phyloP scores from a whole-genome alignment of 768 basidiomycete genomes.

The Mycena amicta region DNA sequence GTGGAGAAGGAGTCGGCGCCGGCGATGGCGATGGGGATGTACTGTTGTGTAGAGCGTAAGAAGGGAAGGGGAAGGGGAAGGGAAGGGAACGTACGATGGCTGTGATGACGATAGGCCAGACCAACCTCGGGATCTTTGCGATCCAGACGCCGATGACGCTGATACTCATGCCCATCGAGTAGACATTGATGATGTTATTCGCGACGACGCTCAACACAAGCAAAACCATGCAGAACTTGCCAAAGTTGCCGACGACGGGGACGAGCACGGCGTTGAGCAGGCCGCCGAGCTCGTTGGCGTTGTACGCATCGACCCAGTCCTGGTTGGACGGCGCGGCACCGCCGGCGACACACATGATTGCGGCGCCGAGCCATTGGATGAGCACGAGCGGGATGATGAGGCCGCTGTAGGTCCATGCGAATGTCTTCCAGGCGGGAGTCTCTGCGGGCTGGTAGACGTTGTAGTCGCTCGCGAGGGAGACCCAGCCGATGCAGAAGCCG shows the following conservation, averaged over 20 bases:
- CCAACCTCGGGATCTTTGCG: slow-evolving; percentile 43
- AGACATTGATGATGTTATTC: slow-evolving; percentile 54
- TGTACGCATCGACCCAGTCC: slow-evolving; percentile 40
- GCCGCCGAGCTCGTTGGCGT: slow-evolving; percentile 44
- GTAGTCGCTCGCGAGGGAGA: slow-evolving; percentile 42
- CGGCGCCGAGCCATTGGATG: slow-evolving; percentile 51
- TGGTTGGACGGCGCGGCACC: slow-evolving; percentile 34
- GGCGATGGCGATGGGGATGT: slow-evolving; percentile 48
- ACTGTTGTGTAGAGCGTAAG: too few relatives aligned
- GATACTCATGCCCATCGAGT: slow-evolving; percentile 48
- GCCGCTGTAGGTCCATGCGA: slow-evolving; percentile 39
- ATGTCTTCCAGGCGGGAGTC: slow-evolving; percentile 39
- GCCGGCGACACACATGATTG: slow-evolving; percentile 38
- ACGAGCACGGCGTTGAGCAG: slow-evolving; percentile 51
- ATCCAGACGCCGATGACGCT: slow-evolving; percentile 44
- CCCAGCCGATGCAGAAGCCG: slow-evolving; percentile 52
- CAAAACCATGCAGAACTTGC: slow-evolving; percentile 60
- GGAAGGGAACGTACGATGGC: too few relatives aligned
- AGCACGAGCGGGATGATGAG: slow-evolving; percentile 32
- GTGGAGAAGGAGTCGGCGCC: slow-evolving; percentile 53
- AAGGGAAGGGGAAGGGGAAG: too few relatives aligned
- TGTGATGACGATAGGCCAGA: slow-evolving; percentile 41
- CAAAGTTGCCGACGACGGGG: slow-evolving; percentile 51
- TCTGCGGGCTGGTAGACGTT: slow-evolving; percentile 44
- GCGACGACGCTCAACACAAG: slow-evolving; percentile 48